Evolutionary conservation across 768 basidiomycete species (phyloP), one percentile per base, ranked within the genome.

Genomic region (Termitomyces eurrhizus): DNA sequence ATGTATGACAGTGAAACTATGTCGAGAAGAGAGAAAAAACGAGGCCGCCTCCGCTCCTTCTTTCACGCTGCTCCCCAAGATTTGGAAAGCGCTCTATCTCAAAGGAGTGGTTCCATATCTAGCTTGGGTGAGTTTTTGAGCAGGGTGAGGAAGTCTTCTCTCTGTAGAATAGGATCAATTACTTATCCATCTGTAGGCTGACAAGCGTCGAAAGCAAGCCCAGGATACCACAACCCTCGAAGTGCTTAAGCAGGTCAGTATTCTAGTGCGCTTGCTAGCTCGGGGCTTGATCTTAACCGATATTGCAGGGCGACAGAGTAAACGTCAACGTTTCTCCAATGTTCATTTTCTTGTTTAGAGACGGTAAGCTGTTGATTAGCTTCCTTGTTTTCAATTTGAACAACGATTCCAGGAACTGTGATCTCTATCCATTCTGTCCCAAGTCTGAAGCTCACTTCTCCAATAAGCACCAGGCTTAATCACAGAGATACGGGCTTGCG

Each of bases 261-360:
- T 13, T 37, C 41, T 8, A 3, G 26, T 51, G 21, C 24, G 29
- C 50, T 52, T 21, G 18, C 29, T 42, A 35, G 29, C 41, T 29
- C 39, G 26, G 7, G 16, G 4, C 35, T 9, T 11, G 21, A 21
- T 21, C 21, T 21, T 21, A n/a, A 58, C 4, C 8, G 4, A 9
- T 37, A 29, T 7, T 52, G 7, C 41, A 68, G 62, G 84, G 78
- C 11, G 81, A 85, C 32, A 77, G 84, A 26, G 81, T 89, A 11
- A 73, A 78, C 41, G 80, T 89, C 16, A 76, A 75, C 56, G 76
- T 86, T 51, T 76, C 81, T 50, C 85, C 88, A 9, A 72, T 89
- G 69, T 88, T 80, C 67, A 80, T 88, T 41, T 89, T 89, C 70
- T 75, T 90, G 36, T 76, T 84, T 61, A 77, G 82, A 50, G 83